Base-by-base conservation (phyloP, 2,329 filamentous ascomycete genomes). In the Rutstroemia sp. region DNA sequence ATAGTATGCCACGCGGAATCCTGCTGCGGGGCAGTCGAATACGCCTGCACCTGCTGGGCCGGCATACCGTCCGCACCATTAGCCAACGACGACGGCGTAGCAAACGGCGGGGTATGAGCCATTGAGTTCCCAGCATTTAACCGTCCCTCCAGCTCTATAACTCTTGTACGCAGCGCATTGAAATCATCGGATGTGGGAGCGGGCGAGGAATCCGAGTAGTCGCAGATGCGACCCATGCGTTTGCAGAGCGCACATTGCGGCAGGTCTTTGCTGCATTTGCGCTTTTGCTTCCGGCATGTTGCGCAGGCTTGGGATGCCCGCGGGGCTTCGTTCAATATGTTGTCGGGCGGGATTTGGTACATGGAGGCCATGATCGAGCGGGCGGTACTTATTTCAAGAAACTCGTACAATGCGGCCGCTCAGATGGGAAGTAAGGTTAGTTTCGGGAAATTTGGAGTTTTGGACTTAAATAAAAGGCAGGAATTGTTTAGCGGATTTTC, bases 201-300 rank as follows among this genome's bases (percentile, higher is more conserved):
- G 9, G 70, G 67, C 17, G 64, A 58, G 16, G 64, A 58, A 44
- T 75, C 70, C 16, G 68, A 69, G 60, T 75, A 76, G 59, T 76
- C 74, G 65, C 74, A 76, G 21, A 59, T 57, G 12, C 73, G 68
- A 37, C 67, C 67, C 69, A 75, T 73, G 10, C 75, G 69, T 19
- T 62, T 61, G 64, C 78, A 81, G 4, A 79, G 69, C 2, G 70
- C 67, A 63, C 78, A 81, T 16, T 68, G 64, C 14, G 78, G 78
- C 1, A 80, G 61, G 4, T 61, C 63, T 66, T 80, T 80, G 70
- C 77, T 74, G 63, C 78, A 80, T 69, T 73, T 76, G 45, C 78
- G 70, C 67, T 80, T 81, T 64, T 79, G 74, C 59, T 72, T 73
- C 38, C 72, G 68, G 63, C 75, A 78, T 30, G 73, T 68, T 45